Conservation (phyloP, 768 basidiomycete genomes). For the Hysterangium stoloniferum region DNA sequence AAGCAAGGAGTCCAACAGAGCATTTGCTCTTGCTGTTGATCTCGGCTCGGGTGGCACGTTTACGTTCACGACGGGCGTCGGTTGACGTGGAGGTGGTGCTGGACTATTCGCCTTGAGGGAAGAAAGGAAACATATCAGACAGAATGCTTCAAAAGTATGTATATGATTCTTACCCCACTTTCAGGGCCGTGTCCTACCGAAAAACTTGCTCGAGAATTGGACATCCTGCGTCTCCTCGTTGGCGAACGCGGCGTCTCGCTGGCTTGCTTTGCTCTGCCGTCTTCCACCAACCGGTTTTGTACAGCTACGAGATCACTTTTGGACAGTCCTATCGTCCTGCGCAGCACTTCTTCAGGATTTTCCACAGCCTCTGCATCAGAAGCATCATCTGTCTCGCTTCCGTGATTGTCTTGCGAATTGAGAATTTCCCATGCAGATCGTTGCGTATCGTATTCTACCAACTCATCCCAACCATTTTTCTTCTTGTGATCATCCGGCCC, state of each 20-base stretch:
- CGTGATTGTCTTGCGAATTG: conserved; percentile 28
- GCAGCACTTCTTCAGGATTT: conserved; percentile 61
- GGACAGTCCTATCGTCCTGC: conserved; percentile 57
- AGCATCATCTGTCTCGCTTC: conserved; percentile 29
- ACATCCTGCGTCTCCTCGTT: conserved; percentile 64
- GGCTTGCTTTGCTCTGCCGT: conserved; percentile 53
- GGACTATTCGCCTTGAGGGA: conserved; percentile 49
- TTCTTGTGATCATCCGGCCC: conserved; percentile 54
- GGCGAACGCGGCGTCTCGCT: conserved; percentile 53
- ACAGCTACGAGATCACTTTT: conserved; percentile 64
- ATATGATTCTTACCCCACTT: conserved; percentile 25
- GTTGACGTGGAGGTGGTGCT: conserved; percentile 29
- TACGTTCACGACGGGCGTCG: conserved; percentile 2
- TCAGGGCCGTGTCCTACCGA: conserved; percentile 36
- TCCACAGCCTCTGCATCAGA: conserved; percentile 23
- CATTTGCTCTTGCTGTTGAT: conserved; percentile 42
- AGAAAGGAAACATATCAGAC: too few species aligned
- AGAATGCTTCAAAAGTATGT: neutral
- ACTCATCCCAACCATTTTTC: conserved; percentile 36
- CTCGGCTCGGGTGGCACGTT: neutral
- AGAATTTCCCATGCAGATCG: conserved; percentile 57
- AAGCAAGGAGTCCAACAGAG: conserved; percentile 55
- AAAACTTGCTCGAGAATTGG: conserved; percentile 73
- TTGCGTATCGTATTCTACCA: conserved; percentile 42
- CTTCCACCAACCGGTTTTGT: conserved; percentile 68